phyloP scores from a whole-genome alignment of 2,329 filamentous ascomycete species.

The Calcarisporium arbuscula region DNA sequence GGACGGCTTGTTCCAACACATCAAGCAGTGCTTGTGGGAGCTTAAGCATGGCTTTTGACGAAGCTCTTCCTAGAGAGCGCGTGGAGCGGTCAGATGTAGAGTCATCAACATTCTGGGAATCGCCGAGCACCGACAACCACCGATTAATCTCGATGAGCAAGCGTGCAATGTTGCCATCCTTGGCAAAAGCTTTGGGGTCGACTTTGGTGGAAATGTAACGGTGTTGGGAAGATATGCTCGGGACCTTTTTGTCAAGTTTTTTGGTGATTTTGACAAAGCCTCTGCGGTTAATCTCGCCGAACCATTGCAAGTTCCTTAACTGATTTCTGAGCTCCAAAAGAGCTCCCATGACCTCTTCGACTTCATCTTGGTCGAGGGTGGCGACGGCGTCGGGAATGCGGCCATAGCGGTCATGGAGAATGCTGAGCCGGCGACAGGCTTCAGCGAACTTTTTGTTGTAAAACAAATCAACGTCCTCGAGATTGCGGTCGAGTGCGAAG shows the following conservation, averaged over 20 bases:
- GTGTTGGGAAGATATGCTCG: constrained; percentile 68
- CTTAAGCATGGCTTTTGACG: constrained; percentile 68
- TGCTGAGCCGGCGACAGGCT: constrained; percentile 72
- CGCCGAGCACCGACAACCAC: constrained; percentile 78
- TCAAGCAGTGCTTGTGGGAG: constrained; percentile 65
- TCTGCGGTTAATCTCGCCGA: constrained; percentile 90
- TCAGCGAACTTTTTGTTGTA: constrained; percentile 95
- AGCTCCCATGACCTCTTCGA: constrained; percentile 84
- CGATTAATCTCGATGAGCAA: constrained; percentile 68
- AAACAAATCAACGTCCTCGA: constrained; percentile 93
- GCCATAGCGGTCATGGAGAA: constrained; percentile 85
- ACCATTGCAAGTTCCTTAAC: constrained; percentile 91
- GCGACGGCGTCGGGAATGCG: constrained; percentile 61
- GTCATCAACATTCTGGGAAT: constrained; percentile 72
- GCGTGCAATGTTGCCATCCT: constrained; percentile 49
- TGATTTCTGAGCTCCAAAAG: constrained; percentile 83
- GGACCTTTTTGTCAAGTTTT: constrained; percentile 94
- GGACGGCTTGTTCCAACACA: constrained; percentile 64
- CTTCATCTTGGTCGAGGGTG: constrained; percentile 78
- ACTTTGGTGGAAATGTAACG: constrained; percentile 88
- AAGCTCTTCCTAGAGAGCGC: constrained; percentile 69
- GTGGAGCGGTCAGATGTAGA: constrained; percentile 66
- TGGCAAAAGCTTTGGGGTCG: constrained; percentile 80
- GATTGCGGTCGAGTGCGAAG: constrained; percentile 90
- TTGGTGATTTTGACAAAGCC: constrained; percentile 99